phyloP scores from a whole-genome alignment of 768 basidiomycete genomes.

The Tricholoma terreum region DNA sequence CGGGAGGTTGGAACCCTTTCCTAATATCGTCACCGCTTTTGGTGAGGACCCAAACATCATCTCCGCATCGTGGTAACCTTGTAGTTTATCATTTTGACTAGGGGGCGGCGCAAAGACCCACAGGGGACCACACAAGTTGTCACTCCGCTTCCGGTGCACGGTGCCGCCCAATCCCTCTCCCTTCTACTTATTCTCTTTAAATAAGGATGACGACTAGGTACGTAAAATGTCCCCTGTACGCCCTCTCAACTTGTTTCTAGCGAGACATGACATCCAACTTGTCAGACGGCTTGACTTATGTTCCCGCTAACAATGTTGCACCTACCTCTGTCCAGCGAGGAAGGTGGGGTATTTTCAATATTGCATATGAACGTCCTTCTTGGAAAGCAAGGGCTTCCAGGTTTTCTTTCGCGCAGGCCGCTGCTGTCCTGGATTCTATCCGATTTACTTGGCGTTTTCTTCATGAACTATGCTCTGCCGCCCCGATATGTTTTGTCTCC shows the following conservation, averaged over 20 bases:
- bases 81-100: not conserved
- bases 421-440: not conserved
- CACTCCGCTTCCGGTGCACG: not conserved
- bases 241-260: not conserved
- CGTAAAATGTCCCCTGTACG: not conserved
- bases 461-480: constrained; percentile 19
- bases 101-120: not conserved
- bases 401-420: constrained; percentile 4
- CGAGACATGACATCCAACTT: not conserved
- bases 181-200: not conserved
- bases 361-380: constrained; percentile 26
- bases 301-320: not conserved
- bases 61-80: not conserved
- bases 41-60: not conserved
- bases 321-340: constrained; percentile 15
- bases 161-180: not conserved
- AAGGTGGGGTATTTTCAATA: constrained; percentile 34
- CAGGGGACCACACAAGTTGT: not conserved
- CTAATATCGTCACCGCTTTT: not conserved
- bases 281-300: not conserved
- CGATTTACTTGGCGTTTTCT: constrained; percentile 20
- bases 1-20: not conserved
- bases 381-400: not conserved
- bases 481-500: constrained; percentile 16
- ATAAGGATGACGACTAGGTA: not conserved